These are phyloP conservation scores for Lachnellula willkommii DNA, from an alignment of 2,329 filamentous ascomycete species.

Conservation along the genomic window DNA sequence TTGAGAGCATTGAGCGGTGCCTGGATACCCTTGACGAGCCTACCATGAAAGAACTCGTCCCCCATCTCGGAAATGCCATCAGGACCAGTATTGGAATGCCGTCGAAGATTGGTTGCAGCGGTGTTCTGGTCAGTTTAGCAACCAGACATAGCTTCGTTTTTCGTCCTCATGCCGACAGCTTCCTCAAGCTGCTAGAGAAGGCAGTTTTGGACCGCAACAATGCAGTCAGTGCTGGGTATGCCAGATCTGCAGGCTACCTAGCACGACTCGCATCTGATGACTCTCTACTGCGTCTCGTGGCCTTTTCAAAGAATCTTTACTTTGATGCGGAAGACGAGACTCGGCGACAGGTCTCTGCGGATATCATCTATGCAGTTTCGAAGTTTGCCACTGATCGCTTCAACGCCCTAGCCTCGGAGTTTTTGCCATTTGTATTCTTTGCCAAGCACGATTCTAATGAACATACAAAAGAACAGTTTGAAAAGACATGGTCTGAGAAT, in stretches of 20 bases:
- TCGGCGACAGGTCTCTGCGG: slow-evolving; percentile 69
- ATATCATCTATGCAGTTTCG: slow-evolving; percentile 76
- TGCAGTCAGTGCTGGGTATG: slow-evolving; percentile 85
- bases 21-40: slow-evolving; percentile 75
- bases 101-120: slow-evolving; percentile 85
- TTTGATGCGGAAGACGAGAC: slow-evolving; percentile 74
- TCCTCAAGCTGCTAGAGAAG: slow-evolving; percentile 73
- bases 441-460: slow-evolving; percentile 80
- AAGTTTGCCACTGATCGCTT: slow-evolving; percentile 89
- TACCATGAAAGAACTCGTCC: slow-evolving; percentile 70
- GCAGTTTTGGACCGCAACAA: slow-evolving; percentile 87
- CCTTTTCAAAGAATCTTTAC: slow-evolving; percentile 62
- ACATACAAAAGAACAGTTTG: slow-evolving; percentile 72
- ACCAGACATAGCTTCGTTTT: slow-evolving; percentile 74
- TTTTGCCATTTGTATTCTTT: slow-evolving; percentile 84
- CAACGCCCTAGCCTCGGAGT: slow-evolving; percentile 63
- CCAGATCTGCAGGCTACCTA: slow-evolving; percentile 79
- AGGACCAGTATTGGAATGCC: slow-evolving; percentile 85
- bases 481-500: slow-evolving; percentile 83
- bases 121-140: slow-evolving; percentile 77
- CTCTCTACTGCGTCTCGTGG: slow-evolving; percentile 46
- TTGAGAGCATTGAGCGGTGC: slow-evolving; percentile 85
- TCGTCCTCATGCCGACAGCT: slow-evolving; percentile 66
- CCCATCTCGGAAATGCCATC: slow-evolving; percentile 70
- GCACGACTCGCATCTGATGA: slow-evolving; percentile 53